Percentiles rank a stretch among this genome's conserved stretches.
phyloP scores from a whole-genome alignment of 106 monocot species.

The Acorus calamus region DNA sequence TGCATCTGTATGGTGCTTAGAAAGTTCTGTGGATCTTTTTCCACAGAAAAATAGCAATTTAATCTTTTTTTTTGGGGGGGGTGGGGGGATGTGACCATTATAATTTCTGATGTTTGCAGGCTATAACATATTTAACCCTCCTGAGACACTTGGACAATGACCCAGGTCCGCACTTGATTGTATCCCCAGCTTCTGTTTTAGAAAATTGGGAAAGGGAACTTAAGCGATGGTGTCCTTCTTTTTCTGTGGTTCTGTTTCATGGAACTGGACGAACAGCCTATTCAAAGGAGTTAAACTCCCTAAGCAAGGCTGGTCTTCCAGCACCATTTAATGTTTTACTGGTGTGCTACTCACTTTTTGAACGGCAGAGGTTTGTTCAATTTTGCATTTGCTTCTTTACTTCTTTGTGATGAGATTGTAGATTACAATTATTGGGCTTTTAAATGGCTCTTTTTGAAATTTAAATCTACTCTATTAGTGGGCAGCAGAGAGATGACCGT shows the following conservation, averaged over 20 bases:
- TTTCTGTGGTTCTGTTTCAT: constrained; percentile 90
- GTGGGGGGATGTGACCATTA: background rate
- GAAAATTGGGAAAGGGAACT: constrained; percentile 99
- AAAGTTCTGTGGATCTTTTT: too few species aligned
- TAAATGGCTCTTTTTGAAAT: background rate
- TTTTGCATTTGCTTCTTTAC: background rate
- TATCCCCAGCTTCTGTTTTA: constrained; percentile 91
- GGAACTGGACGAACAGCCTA: constrained; percentile 69
- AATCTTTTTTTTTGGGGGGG: constrained; percentile 1
- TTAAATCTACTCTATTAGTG: constrained; percentile 31
- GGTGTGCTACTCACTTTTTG: constrained; percentile 82
- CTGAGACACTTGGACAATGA: constrained; percentile 77
- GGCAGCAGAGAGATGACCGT: constrained; percentile 88
- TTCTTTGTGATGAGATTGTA: background rate
- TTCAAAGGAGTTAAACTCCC: constrained; percentile 74
- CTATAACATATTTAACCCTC: constrained; percentile 82
- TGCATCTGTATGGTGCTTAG: too few species aligned
- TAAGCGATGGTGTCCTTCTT: constrained; percentile 82
- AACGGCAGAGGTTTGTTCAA: constrained; percentile 57
- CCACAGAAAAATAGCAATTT: background rate
- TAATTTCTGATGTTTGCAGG: constrained; percentile 31
- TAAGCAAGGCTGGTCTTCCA: constrained; percentile 71
- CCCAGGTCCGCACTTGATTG: constrained; percentile 91
- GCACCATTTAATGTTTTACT: constrained; percentile 93
- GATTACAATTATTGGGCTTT: background rate